These are phyloP conservation scores for Bonia amplexicaulis DNA, from an alignment of 176 grass and related monocot genomes.

Conservation along the genomic window DNA sequence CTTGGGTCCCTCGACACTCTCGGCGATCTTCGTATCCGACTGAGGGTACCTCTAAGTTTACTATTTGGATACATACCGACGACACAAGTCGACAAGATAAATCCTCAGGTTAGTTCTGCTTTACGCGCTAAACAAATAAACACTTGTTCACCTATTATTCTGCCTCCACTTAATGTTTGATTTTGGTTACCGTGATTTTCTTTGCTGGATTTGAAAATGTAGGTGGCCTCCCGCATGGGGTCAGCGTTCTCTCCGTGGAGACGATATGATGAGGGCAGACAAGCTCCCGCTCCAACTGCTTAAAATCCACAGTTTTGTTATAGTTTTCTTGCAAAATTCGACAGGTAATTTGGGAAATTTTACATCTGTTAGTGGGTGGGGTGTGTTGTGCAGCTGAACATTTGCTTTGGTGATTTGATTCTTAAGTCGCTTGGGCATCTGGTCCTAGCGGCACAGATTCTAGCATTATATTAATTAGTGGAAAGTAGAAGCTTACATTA, in stretches of 20 bases:
- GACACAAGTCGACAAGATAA: too few species aligned
- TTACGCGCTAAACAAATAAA: too few species aligned
- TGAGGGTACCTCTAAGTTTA: too few species aligned
- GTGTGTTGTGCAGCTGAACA: background rate
- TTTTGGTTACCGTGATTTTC: background rate
- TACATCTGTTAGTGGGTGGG: background rate
- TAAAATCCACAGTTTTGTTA: background rate
- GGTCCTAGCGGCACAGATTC: background rate
- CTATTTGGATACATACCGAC: too few species aligned
- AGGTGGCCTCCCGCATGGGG: conserved; percentile 95
- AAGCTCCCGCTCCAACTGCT: conserved; percentile 48
- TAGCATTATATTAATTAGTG: background rate
- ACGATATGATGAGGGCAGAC: conserved; percentile 72
- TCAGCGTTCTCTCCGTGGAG: conserved; percentile 91
- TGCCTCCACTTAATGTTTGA: background rate
- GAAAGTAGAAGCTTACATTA: too few species aligned
- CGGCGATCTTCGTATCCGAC: too few species aligned
- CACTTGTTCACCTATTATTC: too few species aligned
- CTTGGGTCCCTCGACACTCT: too few species aligned
- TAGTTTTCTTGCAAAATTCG: background rate
- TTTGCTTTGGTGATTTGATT: background rate
- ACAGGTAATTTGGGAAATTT: background rate
- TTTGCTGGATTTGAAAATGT: conserved; percentile 11
- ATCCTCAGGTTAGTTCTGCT: too few species aligned
- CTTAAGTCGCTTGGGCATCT: background rate